Evolutionary conservation across 352 stramenopile genomes (phyloP), one percentile per base, ranked within the genome.

Genomic region (Phytophthora pinifolia): DNA sequence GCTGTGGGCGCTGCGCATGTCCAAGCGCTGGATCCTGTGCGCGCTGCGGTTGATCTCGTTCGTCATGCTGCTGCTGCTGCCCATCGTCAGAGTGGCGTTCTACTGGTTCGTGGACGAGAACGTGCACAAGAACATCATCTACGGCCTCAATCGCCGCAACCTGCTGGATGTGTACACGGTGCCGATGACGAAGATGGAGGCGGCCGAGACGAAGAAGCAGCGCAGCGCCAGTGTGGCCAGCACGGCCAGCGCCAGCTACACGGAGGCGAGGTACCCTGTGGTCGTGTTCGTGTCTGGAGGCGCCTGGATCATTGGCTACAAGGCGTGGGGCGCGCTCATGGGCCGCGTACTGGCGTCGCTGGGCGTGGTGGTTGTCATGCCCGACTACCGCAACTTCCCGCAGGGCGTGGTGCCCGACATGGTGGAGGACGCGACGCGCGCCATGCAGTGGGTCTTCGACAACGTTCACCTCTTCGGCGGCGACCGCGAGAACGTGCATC

Each of bases 261-360:
- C 42, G 2, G 53, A 72, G 14, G 62, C 54, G n/a, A 63, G 53
- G 20, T 68, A 71, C 31, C 89, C 92, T 1, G 89, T 97, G 7
- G 67, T 97, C 0, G 77, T 98, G 14, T 97, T 98, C 54, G 72
- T 96, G 9, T 89, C 83, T 7, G 92, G 92, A 29, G 91, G 88
- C 29, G 82, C 88, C 7, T 98, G 89, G 88, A 96, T 96, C 57
- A 97, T 98, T 35, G 88, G 91, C 4, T 96, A 97, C 72, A 97
- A 97, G 69, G 89, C 87, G 17, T 98, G 89, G 89, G 88, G 87
- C 4, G 71, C 88, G 2, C 69, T 97, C 9, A 79, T 97, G 52
- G 89, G 80, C 47, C 76, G 86, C 20, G 83, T 83, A 1, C 52
- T 97, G 12, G 78, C 76, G 4, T 74, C 78, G 3, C 72, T 83